Conservation (phyloP, 129 eudicot genomes). For the Tagetes erecta region DNA sequence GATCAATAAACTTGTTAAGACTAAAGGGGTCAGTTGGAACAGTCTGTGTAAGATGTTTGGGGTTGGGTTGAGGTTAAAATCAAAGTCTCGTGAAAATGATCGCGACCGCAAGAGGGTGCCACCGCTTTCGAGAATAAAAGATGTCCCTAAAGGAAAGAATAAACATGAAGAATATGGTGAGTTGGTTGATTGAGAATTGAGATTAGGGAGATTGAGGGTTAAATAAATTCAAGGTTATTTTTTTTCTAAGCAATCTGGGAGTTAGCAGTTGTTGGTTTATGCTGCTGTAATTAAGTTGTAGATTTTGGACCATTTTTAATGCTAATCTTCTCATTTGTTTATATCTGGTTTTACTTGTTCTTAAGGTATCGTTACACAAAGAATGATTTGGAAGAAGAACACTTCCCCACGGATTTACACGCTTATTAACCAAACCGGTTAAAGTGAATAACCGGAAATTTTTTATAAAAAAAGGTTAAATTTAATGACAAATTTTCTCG, state of each 20-base stretch:
- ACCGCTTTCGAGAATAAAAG: slow-evolving; percentile 24
- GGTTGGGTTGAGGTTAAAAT: slow-evolving; percentile 32
- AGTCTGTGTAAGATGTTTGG: slow-evolving; percentile 50
- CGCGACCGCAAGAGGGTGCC: slow-evolving; percentile 29
- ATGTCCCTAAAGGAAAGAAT: slow-evolving; percentile 34
- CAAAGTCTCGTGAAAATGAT: slow-evolving; percentile 34
- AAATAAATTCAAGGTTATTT: slow-evolving; percentile 22
- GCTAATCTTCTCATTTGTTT: not conserved
- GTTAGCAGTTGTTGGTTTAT: slow-evolving; percentile 13
- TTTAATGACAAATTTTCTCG: too few species aligned
- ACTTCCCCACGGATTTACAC: too few species aligned
- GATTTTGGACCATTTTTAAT: slow-evolving; percentile 35
- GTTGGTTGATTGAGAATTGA: slow-evolving; percentile 25
- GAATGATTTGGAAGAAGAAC: too few species aligned
- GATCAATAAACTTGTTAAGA: slow-evolving; percentile 59
- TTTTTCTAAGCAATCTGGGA: slow-evolving; percentile 14
- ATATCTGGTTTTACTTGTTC: not conserved
- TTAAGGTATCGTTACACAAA: too few species aligned
- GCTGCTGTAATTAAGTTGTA: slow-evolving; percentile 36
- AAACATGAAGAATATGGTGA: slow-evolving; percentile 33
- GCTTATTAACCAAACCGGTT: too few species aligned
- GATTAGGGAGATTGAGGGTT: not conserved
- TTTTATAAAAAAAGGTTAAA: too few species aligned
- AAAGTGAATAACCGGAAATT: too few species aligned
- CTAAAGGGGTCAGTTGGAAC: slow-evolving; percentile 62